Evolutionary conservation across 2,329 filamentous ascomycete species (phyloP).

Genomic region (Pseudogymnoascus sp.): DNA sequence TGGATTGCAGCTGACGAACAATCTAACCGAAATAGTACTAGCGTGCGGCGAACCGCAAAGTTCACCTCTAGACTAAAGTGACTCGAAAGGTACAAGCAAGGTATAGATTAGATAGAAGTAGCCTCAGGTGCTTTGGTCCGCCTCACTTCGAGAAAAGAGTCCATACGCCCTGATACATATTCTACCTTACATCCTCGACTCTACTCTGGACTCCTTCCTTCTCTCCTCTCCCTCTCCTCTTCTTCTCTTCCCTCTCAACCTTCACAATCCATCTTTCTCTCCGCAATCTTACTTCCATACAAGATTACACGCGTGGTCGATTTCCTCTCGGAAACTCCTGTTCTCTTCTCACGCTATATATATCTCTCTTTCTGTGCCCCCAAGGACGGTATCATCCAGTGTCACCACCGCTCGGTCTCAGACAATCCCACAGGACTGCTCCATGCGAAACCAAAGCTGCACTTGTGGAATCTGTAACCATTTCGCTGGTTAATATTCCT

Average conservation of each 20-base stretch:
- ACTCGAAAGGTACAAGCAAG: constrained; percentile 3
- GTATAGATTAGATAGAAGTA: not conserved
- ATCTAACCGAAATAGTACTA: not conserved
- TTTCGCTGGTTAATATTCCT: not conserved
- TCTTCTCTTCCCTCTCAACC: constrained; percentile 14
- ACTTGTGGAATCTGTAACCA: constrained; percentile 5
- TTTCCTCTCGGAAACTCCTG: not conserved
- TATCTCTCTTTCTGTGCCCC: not conserved
- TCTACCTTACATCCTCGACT: constrained; percentile 15
- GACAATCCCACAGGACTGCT: not conserved
- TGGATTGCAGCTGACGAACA: not conserved
- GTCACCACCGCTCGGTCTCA: not conserved
- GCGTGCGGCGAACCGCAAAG: constrained; percentile 6
- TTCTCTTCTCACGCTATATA: not conserved
- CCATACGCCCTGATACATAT: constrained; percentile 13
- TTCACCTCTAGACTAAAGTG: not conserved
- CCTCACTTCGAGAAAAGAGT: not conserved
- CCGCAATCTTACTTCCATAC: constrained; percentile 3
- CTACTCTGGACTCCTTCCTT: not conserved
- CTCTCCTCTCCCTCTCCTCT: constrained; percentile 10
- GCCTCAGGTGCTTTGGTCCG: constrained; percentile 7
- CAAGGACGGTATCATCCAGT: not conserved
- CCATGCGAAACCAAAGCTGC: not conserved
- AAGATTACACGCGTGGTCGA: not conserved
- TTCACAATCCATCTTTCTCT: constrained; percentile 13